These are phyloP conservation scores for Plantago lanceolata DNA, from an alignment of 305 asterid species.

Conservation along the genomic window DNA sequence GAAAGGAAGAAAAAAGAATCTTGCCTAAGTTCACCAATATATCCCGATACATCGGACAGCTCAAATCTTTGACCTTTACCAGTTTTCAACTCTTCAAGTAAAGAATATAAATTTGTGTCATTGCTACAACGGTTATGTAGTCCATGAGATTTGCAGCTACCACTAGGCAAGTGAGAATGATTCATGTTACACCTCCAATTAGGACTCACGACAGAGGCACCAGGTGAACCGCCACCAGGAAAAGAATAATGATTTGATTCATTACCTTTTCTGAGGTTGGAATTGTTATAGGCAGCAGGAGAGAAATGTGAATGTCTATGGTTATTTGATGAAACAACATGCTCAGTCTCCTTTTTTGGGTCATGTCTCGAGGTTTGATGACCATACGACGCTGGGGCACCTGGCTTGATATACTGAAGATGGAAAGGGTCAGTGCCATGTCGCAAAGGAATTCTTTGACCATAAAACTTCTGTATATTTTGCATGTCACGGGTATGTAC, in stretches of 20 bases:
- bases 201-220: conserved; percentile 46
- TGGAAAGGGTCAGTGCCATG: conserved; percentile 43
- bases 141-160: conserved; percentile 38
- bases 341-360: conserved; percentile 33
- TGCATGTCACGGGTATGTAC: conserved; percentile 41
- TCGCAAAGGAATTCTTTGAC: conserved; percentile 49
- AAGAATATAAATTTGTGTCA: conserved; percentile 27
- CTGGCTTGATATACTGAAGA: conserved; percentile 51
- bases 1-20: conserved; percentile 17
- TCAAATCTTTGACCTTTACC: conserved; percentile 44
- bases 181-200: conserved; percentile 42
- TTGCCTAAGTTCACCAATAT: conserved; percentile 68
- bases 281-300: conserved; percentile 30
- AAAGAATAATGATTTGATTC: conserved; percentile 36
- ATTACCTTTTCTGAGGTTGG: conserved; percentile 40
- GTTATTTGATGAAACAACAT: conserved; percentile 31
- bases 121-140: conserved; percentile 29
- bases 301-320: conserved; percentile 34
- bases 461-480: conserved; percentile 40
- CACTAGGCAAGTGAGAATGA: conserved; percentile 35
- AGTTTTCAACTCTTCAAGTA: conserved; percentile 51
- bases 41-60: conserved; percentile 55
- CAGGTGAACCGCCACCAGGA: conserved; percentile 42
- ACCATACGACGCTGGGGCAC: conserved; percentile 39
- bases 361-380: conserved; percentile 35